Evolutionary conservation across 108 stramenopile species (phyloP).

Genomic region (Schizochytrium sp.): DNA sequence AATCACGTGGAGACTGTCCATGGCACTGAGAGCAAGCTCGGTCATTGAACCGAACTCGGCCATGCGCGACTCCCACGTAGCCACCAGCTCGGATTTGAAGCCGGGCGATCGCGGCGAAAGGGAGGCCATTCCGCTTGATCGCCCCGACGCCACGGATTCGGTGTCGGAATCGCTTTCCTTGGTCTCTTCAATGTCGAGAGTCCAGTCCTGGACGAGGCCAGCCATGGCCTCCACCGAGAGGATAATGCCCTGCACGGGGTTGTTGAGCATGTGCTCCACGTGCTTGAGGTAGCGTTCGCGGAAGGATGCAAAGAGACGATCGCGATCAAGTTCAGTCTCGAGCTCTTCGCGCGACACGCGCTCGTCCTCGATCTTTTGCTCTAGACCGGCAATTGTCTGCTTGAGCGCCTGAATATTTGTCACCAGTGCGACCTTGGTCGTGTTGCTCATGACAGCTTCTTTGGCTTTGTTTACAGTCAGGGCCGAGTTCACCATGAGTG

Average conservation of each 20-base stretch:
- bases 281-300: not conserved
- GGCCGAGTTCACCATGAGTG: not conserved
- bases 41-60: not conserved
- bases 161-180: not conserved
- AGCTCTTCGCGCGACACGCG: not conserved
- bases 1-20: not conserved
- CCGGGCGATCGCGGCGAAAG: not conserved
- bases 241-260: constrained; percentile 4
- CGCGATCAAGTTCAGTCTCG: not conserved
- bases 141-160: not conserved
- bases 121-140: not conserved
- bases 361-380: not conserved
- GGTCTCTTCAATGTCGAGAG: not conserved
- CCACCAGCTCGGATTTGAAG: not conserved
- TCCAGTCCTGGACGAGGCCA: not conserved
- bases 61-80: not conserved
- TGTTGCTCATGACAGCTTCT: not conserved
- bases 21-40: not conserved
- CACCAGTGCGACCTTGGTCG: not conserved
- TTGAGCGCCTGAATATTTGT: not conserved
- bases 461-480: not conserved
- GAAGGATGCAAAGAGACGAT: not conserved
- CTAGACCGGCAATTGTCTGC: not conserved
- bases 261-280: not conserved
- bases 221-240: not conserved